Evolutionary conservation across 352 stramenopile species (phyloP), one percentile per base, ranked within the genome.

Genomic region (Pythium monospermum): DNA sequence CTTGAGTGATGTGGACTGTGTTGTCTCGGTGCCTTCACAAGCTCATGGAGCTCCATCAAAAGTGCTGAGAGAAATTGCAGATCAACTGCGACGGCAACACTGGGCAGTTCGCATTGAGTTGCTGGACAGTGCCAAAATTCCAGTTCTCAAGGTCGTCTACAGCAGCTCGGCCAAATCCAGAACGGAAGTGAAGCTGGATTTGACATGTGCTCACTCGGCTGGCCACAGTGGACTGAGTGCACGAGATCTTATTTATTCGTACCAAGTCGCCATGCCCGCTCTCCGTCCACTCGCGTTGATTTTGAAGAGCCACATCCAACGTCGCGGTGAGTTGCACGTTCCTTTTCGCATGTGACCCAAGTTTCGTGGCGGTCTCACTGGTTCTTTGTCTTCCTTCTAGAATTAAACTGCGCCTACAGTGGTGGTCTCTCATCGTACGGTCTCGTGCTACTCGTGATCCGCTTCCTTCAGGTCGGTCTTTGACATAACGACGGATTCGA

Each of bases 1-100:
- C 12, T 85, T 72, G 31, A 98, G 94, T 53, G 96, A 99, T 75
- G 75, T 99, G 19, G 96, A 99, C 67, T 95, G 97, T 45, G 94
- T 99, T 11, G 76, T 97, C 44, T 69, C 96, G 21, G 83, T 91
- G 31, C 88, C 87, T 37, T 87, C 94, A 5, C 74, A 85, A 6
- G 44, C 38, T 15, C 82, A 85, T 61, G 80, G 83, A 40, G 71
- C 72, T 16, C 89, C 96, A n/a, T 69, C 86, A 21, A 69, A 72
- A 4, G 91, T 95, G 48, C 82, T 98, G 56, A 92, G 97, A 53
- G 60, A 91, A 6, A 70, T 99, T 12, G 79, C 85, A 16, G 67
- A 79, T 31, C 82, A 87, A 42, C 55, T 98, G 11, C 85, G 89
- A 33, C 65, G 61, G 15, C 83, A 94, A 32, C 26, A 65, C 1